phyloP scores from a whole-genome alignment of 2,329 filamentous ascomycete species.

The Aureobasidium mangrovei region DNA sequence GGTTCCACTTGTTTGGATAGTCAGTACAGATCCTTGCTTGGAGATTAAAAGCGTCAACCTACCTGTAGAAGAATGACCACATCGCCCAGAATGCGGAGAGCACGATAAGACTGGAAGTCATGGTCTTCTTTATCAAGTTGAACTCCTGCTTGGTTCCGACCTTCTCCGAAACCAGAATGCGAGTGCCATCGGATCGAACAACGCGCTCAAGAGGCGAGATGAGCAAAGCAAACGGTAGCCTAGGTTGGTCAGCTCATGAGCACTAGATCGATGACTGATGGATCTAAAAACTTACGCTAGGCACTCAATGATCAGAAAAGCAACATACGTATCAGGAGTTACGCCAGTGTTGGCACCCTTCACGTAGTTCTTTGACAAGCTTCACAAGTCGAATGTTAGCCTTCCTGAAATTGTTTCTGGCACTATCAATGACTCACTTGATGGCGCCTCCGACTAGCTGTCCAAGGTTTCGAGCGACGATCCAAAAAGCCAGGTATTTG shows the following conservation, averaged over 20 bases:
- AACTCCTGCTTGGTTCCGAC: slow-evolving; percentile 8
- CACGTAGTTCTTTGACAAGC: slow-evolving; percentile 9
- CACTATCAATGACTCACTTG: neutral
- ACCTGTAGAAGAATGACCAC: slow-evolving; percentile 10
- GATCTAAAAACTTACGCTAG: slow-evolving; percentile 24
- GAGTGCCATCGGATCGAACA: slow-evolving; percentile 35
- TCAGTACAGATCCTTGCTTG: neutral
- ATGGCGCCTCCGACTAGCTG: slow-evolving; percentile 12
- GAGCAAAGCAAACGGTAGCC: slow-evolving; percentile 38
- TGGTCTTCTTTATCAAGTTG: slow-evolving; percentile 11
- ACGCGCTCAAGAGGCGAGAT: slow-evolving; percentile 39
- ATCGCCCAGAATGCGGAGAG: neutral
- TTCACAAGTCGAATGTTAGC: neutral
- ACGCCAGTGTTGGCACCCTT: slow-evolving; percentile 9
- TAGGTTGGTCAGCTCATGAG: neutral
- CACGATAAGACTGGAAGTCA: slow-evolving; percentile 3
- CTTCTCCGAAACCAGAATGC: slow-evolving; percentile 10
- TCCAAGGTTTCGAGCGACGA: slow-evolving; percentile 10
- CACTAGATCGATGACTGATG: neutral
- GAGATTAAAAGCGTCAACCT: neutral
- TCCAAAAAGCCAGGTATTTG: slow-evolving; percentile 12
- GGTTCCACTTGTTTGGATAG: neutral
- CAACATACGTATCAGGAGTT: slow-evolving; percentile 38
- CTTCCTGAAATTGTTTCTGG: neutral
- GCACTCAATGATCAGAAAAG: slow-evolving; percentile 40